These are phyloP conservation scores for Neofusicoccum ribis DNA, from an alignment of 2,329 filamentous ascomycete genomes.

Conservation along the genomic window DNA sequence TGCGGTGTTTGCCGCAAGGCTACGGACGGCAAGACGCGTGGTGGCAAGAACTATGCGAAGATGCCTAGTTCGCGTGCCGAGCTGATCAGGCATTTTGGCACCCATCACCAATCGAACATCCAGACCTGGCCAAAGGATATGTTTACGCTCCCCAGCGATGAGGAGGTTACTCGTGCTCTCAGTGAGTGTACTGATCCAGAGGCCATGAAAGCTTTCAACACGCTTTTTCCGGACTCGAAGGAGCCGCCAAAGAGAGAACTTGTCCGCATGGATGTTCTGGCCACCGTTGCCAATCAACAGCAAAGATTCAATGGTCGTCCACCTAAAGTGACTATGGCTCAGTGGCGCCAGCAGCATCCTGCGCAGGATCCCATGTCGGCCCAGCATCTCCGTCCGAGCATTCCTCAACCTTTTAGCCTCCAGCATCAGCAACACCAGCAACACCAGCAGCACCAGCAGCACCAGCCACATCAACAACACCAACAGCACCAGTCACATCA, in stretches of 20 bases:
- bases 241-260: conserved; percentile 15
- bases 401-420: conserved; percentile 8
- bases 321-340: conserved; percentile 1
- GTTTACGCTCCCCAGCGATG: conserved; percentile 17
- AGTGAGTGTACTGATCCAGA: not conserved
- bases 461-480: not conserved
- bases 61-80: conserved; percentile 15
- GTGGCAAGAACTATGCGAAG: conserved; percentile 19
- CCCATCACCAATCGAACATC: conserved; percentile 1
- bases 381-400: not conserved
- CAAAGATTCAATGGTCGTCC: conserved; percentile 12
- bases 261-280: conserved; percentile 7
- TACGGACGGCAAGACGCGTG: conserved; percentile 12
- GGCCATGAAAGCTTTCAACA: conserved; percentile 12
- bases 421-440: not conserved
- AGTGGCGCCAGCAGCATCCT: conserved; percentile 16
- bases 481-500: not conserved
- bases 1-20: conserved; percentile 14
- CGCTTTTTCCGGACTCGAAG: conserved; percentile 11
- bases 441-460: not conserved
- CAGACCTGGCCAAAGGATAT: conserved; percentile 18
- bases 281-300: conserved; percentile 15
- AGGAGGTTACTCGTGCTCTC: conserved; percentile 9
- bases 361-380: conserved; percentile 6
- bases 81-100: conserved; percentile 17